Evolutionary conservation across 140 eudicot species (phyloP), one percentile per base, ranked within the genome.

Genomic region (Ambrosia hybrid): DNA sequence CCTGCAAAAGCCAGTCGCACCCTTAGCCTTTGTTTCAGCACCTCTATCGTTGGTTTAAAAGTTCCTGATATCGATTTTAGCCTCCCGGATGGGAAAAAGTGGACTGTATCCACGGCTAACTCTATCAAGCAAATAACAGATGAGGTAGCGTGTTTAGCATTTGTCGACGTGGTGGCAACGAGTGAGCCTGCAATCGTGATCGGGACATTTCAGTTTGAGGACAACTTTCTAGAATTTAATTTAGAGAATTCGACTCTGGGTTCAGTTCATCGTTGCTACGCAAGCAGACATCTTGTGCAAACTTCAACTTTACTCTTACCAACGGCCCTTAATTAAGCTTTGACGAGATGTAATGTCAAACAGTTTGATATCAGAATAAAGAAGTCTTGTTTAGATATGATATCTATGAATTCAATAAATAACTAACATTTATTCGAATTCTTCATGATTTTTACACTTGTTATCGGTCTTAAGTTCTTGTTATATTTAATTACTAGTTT

Each of bases 31-130:
- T 37, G 39, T 37, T 37, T 37, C 39, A 37, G 39, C 39, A 37
- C 39, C 39, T 37, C 39, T 9, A 46, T 9, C 7, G 49, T 11
- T 11, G 68, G 68, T 62, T 34, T 62, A 34, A 62, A 62, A 62
- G 68, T 62, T 34, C 68, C 68, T 4, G 16, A 62, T 62, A 62
- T 62, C 30, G 48, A 37, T 62, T 62, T 62, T 8, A 8, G 6
- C 5, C 49, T 36, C 4, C 68, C 33, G 3, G 49, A 36, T 36
- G 68, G 68, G 48, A 62, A 12, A 21, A 62, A 37, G 4, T 62
- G 68, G 68, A 37, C 68, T 11, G 12, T 62, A 62, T 62, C 68
- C 9, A 33, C 68, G 6, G 49, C 68, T 36, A 62, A 62, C 68
- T 62, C 51, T 37, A 62, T 62, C 12, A 62, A 62, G 49, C 68